Evolutionary conservation across 2,329 filamentous ascomycete genomes (phyloP), one percentile per base, ranked within the genome.

Genomic region (Diplodia seriata): DNA sequence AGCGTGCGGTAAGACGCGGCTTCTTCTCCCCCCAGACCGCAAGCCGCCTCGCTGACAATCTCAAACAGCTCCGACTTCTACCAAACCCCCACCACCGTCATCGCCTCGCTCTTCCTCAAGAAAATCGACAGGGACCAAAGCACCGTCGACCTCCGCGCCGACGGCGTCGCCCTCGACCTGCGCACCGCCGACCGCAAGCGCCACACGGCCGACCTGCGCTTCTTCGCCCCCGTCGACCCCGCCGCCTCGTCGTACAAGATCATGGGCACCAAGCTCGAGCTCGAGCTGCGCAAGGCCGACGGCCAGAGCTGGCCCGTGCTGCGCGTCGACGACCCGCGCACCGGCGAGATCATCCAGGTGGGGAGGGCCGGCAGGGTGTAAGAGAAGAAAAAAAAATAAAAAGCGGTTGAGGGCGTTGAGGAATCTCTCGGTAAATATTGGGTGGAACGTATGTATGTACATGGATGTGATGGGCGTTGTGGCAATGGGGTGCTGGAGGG

Each of bases 51-150:
- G 31, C 31, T 33, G 31, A 33, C 31, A 40, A 40, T 12, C 14
- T 11, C 31, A 36, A 36, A 36, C 56, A 91, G 90, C 69, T 89
- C 91, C 76, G 95, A 99, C 80, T 99, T 94, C 81, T 99, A 99
- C 81, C 95, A 99, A 80, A 98, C 95, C 1, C 84, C 90, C 2
- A 87, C 87, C 14, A 89, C 88, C 15, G 92, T 98, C 68, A 97
- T 96, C 72, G 94, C 91, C 2, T 95, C 92, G 9, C 90, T 97
- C 73, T 99, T 97, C 82, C 85, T 98, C 66, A 99, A 98, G 85
- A 98, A 98, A 83, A 97, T 99, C 74, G 89, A 94, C 81, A 96
- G 94, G 81, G 86, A 90, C 29, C 86, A 83, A 31, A 91, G 93
- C 63, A 90, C 86, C 71, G 86, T 98, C 55, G 83, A 86, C 29